phyloP scores from a whole-genome alignment of 2,329 filamentous ascomycete species.

The Zymoseptoria brevis region DNA sequence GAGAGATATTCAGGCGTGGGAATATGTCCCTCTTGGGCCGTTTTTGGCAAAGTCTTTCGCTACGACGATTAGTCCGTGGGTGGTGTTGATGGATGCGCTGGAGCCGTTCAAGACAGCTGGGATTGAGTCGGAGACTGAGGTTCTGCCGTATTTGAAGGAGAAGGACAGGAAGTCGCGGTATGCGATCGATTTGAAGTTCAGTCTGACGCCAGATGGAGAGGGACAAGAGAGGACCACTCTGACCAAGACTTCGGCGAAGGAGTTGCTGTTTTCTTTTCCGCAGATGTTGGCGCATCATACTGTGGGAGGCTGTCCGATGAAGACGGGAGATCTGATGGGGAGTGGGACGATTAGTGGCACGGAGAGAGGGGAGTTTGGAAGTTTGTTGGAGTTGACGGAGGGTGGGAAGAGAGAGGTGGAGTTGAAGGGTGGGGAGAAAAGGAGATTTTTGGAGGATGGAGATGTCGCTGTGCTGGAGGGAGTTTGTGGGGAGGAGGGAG shows the following conservation, averaged over 20 bases:
- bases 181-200: constrained; percentile 62
- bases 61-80: constrained; percentile 70
- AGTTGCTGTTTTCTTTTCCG: constrained; percentile 73
- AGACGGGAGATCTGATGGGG: constrained; percentile 65
- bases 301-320: constrained; percentile 66
- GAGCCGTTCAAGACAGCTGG: constrained; percentile 58
- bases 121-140: constrained; percentile 46
- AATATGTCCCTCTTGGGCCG: constrained; percentile 69
- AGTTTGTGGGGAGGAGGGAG: constrained; percentile 52
- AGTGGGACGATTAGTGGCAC: constrained; percentile 70
- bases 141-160: constrained; percentile 60
- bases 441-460: constrained; percentile 66
- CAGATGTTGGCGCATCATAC: constrained; percentile 78
- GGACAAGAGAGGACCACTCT: constrained; percentile 39
- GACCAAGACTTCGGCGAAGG: constrained; percentile 51
- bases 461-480: constrained; percentile 62
- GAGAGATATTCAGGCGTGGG: constrained; percentile 74
- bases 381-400: constrained; percentile 63
- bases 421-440: constrained; percentile 56
- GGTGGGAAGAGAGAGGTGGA: constrained; percentile 59
- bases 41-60: constrained; percentile 82
- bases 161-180: constrained; percentile 52
- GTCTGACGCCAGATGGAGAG: constrained; percentile 45
- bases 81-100: constrained; percentile 67
- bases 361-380: constrained; percentile 52